Evolutionary conservation across 805 yeast species (phyloP).

Genomic region (Sugiyamaella lignohabitans): DNA sequence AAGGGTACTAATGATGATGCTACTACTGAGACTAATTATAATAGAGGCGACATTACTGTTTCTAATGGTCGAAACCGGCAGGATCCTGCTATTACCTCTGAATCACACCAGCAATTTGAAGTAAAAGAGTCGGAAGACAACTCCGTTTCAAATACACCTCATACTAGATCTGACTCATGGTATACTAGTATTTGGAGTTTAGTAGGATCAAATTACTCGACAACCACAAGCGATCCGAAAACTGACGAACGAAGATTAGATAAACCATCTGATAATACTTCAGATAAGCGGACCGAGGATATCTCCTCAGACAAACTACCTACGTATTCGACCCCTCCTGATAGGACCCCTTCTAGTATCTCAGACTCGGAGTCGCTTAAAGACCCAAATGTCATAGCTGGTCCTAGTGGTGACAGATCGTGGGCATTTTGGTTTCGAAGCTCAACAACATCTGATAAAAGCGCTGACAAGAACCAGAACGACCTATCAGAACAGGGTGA

Average conservation of each 20-base stretch:
- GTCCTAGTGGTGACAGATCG: not conserved
- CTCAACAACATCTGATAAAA: not conserved
- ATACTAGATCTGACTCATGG: not conserved
- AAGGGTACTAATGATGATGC: no score
- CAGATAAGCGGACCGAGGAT: not conserved
- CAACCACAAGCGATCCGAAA: no score
- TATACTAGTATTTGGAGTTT: not conserved
- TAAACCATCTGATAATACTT: not conserved
- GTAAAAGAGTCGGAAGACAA: no score
- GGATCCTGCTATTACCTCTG: no score
- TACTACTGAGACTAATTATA: no score
- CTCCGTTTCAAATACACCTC: no score
- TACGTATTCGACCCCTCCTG: not conserved
- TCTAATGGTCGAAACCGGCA: no score
- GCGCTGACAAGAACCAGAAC: not conserved
- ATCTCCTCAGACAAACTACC: not conserved
- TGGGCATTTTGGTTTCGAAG: not conserved
- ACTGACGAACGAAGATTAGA: no score
- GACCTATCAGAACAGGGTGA: conserved; percentile 19
- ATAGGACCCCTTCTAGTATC: not conserved
- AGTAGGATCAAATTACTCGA: not conserved
- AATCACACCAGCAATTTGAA: no score
- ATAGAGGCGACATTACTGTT: no score
- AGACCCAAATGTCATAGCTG: not conserved
- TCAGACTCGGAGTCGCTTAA: no score